phyloP scores from a whole-genome alignment of 306 rosid genomes.

The Hippophae rhamnoides region DNA sequence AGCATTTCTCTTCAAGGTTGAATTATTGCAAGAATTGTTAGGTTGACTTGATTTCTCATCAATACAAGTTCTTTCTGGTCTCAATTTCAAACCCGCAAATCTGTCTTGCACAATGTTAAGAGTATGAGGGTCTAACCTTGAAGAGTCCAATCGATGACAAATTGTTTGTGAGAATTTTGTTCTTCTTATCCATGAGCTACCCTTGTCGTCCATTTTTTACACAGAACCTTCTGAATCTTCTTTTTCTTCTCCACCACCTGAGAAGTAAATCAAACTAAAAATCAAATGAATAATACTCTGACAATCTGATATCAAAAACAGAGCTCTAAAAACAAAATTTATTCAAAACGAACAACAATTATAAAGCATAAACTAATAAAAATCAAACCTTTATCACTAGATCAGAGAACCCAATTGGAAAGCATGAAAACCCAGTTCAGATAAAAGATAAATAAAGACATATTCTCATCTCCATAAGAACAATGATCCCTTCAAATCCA shows the following conservation, averaged over 20 bases:
- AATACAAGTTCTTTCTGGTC: constrained; percentile 8
- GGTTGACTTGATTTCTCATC: constrained; percentile 10
- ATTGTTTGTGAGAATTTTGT: constrained; percentile 75
- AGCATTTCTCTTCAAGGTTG: constrained; percentile 17
- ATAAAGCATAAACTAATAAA: constrained; percentile 8
- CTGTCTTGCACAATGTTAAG: constrained; percentile 25
- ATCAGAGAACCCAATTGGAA: constrained; percentile 29
- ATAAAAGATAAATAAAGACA: constrained; percentile 23
- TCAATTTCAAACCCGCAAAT: constrained; percentile 35
- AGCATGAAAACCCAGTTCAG: constrained; percentile 22
- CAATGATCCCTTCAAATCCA: constrained; percentile 27
- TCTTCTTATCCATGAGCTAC: constrained; percentile 79
- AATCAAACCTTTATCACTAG: constrained; percentile 17
- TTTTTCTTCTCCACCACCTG: constrained; percentile 7
- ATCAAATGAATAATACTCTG: constrained; percentile 13
- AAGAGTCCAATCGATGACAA: constrained; percentile 69
- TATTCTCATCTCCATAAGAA: constrained; percentile 36
- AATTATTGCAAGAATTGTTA: constrained; percentile 12
- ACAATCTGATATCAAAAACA: constrained; percentile 12
- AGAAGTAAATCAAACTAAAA: constrained; percentile 10
- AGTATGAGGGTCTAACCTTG: constrained; percentile 32
- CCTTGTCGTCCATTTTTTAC: constrained; percentile 48
- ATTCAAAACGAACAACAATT: constrained; percentile 33
- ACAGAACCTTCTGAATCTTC: background rate
- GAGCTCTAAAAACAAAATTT: constrained; percentile 22